A percentile compares a stretch with the other conserved stretches of the same genome.
phyloP scores from a whole-genome alignment of 306 rosid species.

The Macrotyloma uniflorum region DNA sequence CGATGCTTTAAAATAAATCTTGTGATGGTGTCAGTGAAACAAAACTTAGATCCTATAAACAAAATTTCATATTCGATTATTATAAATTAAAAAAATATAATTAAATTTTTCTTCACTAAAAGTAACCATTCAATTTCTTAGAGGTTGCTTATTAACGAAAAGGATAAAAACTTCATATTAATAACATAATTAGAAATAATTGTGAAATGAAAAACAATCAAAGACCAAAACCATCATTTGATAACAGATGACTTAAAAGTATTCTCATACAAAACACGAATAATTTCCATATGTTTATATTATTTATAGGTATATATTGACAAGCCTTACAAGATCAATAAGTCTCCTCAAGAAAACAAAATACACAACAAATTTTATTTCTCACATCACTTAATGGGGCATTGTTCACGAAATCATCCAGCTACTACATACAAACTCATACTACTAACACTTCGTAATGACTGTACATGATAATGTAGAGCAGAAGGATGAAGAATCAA shows the following conservation, averaged over 20 bases:
- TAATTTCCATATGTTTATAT: not conserved
- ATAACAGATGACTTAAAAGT: not conserved
- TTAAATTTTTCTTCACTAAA: too few relatives aligned
- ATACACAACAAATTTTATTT: conserved; percentile 23
- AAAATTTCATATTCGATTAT: too few relatives aligned
- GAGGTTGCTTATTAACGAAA: too few relatives aligned
- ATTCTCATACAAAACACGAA: conserved; percentile 24
- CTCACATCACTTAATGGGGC: not conserved
- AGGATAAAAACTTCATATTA: too few relatives aligned
- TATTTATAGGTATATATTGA: not conserved
- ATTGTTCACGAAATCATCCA: conserved; percentile 18
- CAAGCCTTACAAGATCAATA: conserved; percentile 24
- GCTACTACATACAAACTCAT: conserved; percentile 32
- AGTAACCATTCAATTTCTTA: too few relatives aligned
- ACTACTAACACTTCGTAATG: not conserved
- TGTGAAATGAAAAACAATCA: not conserved
- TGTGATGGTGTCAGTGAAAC: too few relatives aligned
- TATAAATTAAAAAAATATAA: too few relatives aligned
- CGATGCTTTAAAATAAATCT: not conserved
- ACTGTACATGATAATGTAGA: conserved; percentile 33
- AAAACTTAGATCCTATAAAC: too few relatives aligned
- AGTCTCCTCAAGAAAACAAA: not conserved
- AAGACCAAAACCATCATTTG: not conserved
- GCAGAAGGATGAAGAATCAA: conserved; percentile 38
- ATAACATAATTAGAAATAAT: not conserved